Percentiles rank a stretch among this genome's conserved stretches.
These are phyloP conservation scores for Tulasnella sp. DNA, from an alignment of 768 basidiomycete genomes.

Conservation along the genomic window DNA sequence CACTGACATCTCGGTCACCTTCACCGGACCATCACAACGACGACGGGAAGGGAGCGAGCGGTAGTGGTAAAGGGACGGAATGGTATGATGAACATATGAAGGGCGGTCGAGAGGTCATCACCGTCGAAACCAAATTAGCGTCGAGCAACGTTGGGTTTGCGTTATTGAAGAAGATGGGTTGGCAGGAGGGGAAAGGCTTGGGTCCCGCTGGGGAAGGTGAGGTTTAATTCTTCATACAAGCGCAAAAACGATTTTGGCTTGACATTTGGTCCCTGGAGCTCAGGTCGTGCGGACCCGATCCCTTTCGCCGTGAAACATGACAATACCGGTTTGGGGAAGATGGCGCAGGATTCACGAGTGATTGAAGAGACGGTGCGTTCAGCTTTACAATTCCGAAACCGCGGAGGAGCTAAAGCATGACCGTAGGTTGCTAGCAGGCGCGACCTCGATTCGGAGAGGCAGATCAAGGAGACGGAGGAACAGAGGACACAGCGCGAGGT, in stretches of 20 bases:
- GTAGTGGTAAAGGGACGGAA: conserved; percentile 29
- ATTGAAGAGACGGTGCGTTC: conserved; percentile 56
- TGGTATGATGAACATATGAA: conserved; percentile 59
- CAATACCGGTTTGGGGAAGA: conserved; percentile 68
- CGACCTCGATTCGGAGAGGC: conserved; percentile 69
- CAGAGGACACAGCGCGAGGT: conserved; percentile 68
- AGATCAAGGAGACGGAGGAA: conserved; percentile 67
- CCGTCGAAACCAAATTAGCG: conserved; percentile 73
- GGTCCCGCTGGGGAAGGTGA: conserved; percentile 68
- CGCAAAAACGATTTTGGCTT: no score
- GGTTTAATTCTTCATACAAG: no score
- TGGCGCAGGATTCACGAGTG: conserved; percentile 68
- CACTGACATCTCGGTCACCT: conserved; percentile 63
- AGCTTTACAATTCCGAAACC: background rate
- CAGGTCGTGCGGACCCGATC: conserved; percentile 74
- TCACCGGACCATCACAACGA: conserved; percentile 45
- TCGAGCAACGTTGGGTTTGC: conserved; percentile 70
- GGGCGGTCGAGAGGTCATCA: conserved; percentile 54
- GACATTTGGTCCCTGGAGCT: no score
- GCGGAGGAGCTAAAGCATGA: background rate
- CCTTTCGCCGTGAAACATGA: conserved; percentile 75
- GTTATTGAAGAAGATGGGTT: conserved; percentile 71
- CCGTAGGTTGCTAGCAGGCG: conserved; percentile 56
- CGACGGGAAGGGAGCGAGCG: conserved; percentile 34
- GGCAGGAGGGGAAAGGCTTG: conserved; percentile 68